These are phyloP conservation scores for Trichoderma sp. DNA, from an alignment of 2,329 filamentous ascomycete species.

Conservation along the genomic window DNA sequence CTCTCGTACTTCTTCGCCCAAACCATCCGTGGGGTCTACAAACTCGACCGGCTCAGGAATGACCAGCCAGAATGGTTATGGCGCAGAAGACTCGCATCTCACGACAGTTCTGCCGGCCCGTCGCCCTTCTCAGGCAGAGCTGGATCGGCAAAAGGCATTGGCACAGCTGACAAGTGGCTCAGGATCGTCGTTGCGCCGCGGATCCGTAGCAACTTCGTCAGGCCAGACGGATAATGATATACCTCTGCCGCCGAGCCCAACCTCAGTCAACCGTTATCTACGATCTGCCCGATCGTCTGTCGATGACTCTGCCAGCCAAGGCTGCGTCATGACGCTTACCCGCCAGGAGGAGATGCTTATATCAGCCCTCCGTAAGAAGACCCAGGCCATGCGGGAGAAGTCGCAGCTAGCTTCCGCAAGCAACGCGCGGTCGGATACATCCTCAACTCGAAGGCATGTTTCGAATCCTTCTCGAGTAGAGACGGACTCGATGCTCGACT, in stretches of 20 bases:
- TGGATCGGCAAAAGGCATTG: constrained; percentile 31
- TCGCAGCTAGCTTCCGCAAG: constrained; percentile 32
- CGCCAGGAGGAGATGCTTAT: constrained; percentile 61
- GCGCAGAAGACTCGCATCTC: constrained; percentile 46
- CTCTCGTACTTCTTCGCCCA: constrained; percentile 35
- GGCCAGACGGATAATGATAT: constrained; percentile 38
- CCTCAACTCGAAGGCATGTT: constrained; percentile 32
- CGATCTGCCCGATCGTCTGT: constrained; percentile 45
- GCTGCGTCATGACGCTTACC: constrained; percentile 60
- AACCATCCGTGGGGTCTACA: constrained; percentile 44
- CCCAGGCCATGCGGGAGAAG: constrained; percentile 55
- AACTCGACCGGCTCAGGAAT: constrained; percentile 43
- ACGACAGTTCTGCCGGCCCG: constrained; percentile 44
- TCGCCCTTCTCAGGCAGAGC: constrained; percentile 32
- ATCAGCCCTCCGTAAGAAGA: constrained; percentile 58
- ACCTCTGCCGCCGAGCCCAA: constrained; percentile 56
- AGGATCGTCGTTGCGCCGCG: constrained; percentile 26
- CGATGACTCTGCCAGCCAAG: constrained; percentile 38
- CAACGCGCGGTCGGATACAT: neutral
- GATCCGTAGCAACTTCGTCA: constrained; percentile 36
- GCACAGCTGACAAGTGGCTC: constrained; percentile 3
- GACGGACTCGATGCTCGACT: constrained; percentile 38
- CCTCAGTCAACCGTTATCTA: constrained; percentile 54
- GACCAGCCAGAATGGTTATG: constrained; percentile 40
- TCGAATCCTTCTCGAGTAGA: constrained; percentile 39